phyloP scores from a whole-genome alignment of 2,329 filamentous ascomycete genomes.

The Venturia effusa region DNA sequence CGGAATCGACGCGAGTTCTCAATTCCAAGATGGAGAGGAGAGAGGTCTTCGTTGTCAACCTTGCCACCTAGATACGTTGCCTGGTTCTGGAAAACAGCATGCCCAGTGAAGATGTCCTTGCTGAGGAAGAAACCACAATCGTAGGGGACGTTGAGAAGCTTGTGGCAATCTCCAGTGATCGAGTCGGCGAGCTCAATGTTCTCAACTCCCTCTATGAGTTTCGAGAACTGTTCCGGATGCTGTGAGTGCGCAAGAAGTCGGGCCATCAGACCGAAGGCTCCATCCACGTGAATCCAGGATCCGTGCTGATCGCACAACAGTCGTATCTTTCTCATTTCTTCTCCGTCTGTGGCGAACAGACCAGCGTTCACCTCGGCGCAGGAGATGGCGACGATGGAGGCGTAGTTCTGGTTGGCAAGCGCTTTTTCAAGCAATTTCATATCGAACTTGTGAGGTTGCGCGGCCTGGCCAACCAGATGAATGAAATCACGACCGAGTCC shows the following conservation, averaged over 20 bases:
- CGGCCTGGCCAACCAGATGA: constrained; percentile 43
- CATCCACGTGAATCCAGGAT: constrained; percentile 86
- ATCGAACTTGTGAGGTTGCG: constrained; percentile 60
- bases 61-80: constrained; percentile 60
- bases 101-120: constrained; percentile 46
- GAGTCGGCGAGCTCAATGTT: constrained; percentile 78
- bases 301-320: constrained; percentile 59
- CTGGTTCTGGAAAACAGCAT: constrained; percentile 65
- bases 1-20: constrained; percentile 89
- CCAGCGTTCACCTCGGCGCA: constrained; percentile 89
- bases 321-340: constrained; percentile 53
- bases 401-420: constrained; percentile 43
- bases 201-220: constrained; percentile 40
- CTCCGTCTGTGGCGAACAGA: constrained; percentile 54
- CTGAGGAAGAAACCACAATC: constrained; percentile 87
- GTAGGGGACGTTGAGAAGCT: constrained; percentile 91
- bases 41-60: constrained; percentile 45
- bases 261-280: constrained; percentile 79
- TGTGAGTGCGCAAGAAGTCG: constrained; percentile 40
- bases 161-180: constrained; percentile 79
- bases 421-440: constrained; percentile 51
- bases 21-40: constrained; percentile 74
- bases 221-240: constrained; percentile 41
- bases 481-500: constrained; percentile 65
- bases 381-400: constrained; percentile 70